Conservation (phyloP, 2,329 filamentous ascomycete genomes). For the Harringtonia lauricola region DNA sequence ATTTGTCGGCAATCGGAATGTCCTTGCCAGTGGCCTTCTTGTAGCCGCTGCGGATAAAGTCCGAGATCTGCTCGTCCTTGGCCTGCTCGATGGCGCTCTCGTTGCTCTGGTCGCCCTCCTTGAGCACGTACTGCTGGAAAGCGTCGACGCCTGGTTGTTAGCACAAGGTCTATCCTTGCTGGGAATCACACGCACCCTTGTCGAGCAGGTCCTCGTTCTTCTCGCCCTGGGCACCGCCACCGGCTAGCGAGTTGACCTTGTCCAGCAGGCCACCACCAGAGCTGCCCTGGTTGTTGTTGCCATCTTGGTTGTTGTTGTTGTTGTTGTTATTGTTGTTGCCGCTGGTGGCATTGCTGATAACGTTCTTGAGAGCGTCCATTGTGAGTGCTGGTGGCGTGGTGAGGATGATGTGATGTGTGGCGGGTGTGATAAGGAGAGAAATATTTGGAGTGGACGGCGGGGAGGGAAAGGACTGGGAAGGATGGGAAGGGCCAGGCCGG, state of each 20-base stretch:
- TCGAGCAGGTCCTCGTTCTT: slow-evolving; percentile 76
- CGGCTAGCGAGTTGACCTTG: slow-evolving; percentile 61
- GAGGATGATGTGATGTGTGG: neutral
- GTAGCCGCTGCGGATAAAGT: slow-evolving; percentile 61
- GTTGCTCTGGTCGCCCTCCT: slow-evolving; percentile 59
- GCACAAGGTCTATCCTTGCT: neutral
- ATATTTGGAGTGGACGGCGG: too few species aligned
- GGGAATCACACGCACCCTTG: slow-evolving; percentile 46
- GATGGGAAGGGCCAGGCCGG: too few species aligned
- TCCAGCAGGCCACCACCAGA: slow-evolving; percentile 47
- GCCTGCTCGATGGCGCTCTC: slow-evolving; percentile 67
- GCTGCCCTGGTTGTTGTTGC: slow-evolving; percentile 17
- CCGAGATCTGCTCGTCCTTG: slow-evolving; percentile 70
- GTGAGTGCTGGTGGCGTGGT: slow-evolving; percentile 7
- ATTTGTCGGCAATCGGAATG: slow-evolving; percentile 60
- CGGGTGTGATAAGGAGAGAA: neutral
- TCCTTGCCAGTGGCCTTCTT: slow-evolving; percentile 58
- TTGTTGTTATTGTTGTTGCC: slow-evolving; percentile 12
- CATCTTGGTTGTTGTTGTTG: slow-evolving; percentile 13
- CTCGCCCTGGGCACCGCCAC: slow-evolving; percentile 64
- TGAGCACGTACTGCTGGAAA: slow-evolving; percentile 65
- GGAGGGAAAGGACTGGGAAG: too few species aligned
- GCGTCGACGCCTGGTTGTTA: slow-evolving; percentile 54
- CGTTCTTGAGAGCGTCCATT: slow-evolving; percentile 47
- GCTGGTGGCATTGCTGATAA: slow-evolving; percentile 23